These are phyloP conservation scores for Pythium dissimile DNA, from an alignment of 352 stramenopile species.

Conservation along the genomic window DNA sequence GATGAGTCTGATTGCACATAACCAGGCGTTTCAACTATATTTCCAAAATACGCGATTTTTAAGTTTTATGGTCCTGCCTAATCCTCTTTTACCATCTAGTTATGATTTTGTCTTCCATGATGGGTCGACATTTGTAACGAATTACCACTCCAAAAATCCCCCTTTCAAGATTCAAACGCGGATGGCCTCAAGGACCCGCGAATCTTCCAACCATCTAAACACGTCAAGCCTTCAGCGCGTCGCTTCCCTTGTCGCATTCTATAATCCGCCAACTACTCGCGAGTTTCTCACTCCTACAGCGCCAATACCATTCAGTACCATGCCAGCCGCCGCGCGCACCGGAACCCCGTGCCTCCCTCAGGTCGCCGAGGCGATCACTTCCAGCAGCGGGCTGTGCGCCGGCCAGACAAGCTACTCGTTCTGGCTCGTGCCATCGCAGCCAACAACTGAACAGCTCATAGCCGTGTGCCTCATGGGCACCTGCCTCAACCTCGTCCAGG, in stretches of 20 bases:
- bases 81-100: too few species aligned
- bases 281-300: background rate
- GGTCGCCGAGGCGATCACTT: background rate
- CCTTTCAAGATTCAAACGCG: too few species aligned
- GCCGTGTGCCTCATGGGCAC: constrained; percentile 9
- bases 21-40: too few species aligned
- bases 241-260: background rate
- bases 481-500: constrained; percentile 1
- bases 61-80: too few species aligned
- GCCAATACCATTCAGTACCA: too few species aligned
- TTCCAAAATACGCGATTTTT: background rate
- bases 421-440: constrained; percentile 5
- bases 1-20: background rate
- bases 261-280: background rate
- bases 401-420: constrained; percentile 7
- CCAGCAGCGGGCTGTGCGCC: constrained; percentile 1
- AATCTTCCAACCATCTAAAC: too few species aligned
- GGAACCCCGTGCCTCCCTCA: constrained; percentile 9
- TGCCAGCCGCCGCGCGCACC: background rate
- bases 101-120: too few species aligned
- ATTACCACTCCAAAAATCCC: too few species aligned
- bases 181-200: too few species aligned
- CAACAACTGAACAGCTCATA: constrained; percentile 1
- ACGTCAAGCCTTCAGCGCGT: too few species aligned
- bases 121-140: too few species aligned